A percentile compares a stretch with the other conserved stretches of the same genome.
These are phyloP conservation scores for Yamadazyma olivae DNA, from an alignment of 805 yeast species.

Conservation along the genomic window DNA sequence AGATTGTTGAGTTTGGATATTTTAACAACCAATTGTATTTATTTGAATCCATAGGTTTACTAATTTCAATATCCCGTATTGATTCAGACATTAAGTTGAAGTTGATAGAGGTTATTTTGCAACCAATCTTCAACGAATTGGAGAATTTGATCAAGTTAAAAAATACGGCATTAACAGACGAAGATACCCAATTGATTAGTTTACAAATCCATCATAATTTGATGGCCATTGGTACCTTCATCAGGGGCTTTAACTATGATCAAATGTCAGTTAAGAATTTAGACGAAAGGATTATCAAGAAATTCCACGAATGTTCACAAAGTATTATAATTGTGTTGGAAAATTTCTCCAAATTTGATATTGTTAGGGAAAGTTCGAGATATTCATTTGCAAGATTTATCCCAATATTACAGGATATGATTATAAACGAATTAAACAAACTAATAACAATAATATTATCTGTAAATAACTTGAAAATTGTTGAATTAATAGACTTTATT, in stretches of 20 bases:
- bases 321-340: constrained; percentile 84
- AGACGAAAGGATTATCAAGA: constrained; percentile 26
- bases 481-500: constrained; percentile 76
- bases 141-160: constrained; percentile 48
- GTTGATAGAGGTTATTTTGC: constrained; percentile 63
- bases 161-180: background rate
- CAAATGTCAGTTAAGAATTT: constrained; percentile 13
- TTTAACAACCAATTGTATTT: constrained; percentile 80
- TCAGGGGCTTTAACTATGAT: constrained; percentile 74
- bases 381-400: constrained; percentile 85
- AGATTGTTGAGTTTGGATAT: constrained; percentile 40
- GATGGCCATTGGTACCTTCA: constrained; percentile 86
- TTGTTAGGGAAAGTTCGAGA: constrained; percentile 80
- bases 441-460: constrained; percentile 62
- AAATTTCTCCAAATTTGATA: constrained; percentile 60
- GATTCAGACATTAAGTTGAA: constrained; percentile 30
- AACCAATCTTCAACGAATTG: constrained; percentile 70
- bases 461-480: constrained; percentile 50
- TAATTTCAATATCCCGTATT: constrained; percentile 49
- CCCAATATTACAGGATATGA: constrained; percentile 57
- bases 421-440: constrained; percentile 55
- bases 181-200: constrained; percentile 40
- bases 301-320: constrained; percentile 66
- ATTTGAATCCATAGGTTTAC: constrained; percentile 82
- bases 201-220: constrained; percentile 83